Percentiles rank a stretch among this genome's conserved stretches.
phyloP scores from a whole-genome alignment of 2,329 filamentous ascomycete species.

The Apiospora malaysiana region DNA sequence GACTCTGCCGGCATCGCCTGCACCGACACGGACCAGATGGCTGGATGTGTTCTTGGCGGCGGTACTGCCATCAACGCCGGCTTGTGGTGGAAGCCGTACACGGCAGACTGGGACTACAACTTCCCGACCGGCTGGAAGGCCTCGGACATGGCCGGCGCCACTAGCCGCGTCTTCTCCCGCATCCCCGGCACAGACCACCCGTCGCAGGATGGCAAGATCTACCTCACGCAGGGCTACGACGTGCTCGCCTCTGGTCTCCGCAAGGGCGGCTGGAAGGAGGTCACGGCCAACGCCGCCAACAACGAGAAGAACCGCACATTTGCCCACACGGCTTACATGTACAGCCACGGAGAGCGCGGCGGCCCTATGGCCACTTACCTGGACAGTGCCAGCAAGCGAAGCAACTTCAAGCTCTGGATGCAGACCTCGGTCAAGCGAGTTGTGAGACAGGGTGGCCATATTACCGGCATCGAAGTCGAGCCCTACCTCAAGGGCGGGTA shows the following conservation, averaged over 20 bases:
- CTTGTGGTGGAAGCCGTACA: slow-evolving; percentile 66
- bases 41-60: slow-evolving; percentile 75
- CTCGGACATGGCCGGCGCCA: slow-evolving; percentile 63
- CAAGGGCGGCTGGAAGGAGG: slow-evolving; percentile 65
- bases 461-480: slow-evolving; percentile 72
- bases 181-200: slow-evolving; percentile 72
- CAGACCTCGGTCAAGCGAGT: slow-evolving; percentile 72
- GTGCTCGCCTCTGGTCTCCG: slow-evolving; percentile 65
- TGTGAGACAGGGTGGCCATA: slow-evolving; percentile 63
- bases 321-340: slow-evolving; percentile 70
- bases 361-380: slow-evolving; percentile 76
- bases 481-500: slow-evolving; percentile 57
- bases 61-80: slow-evolving; percentile 71
- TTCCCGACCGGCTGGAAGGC: slow-evolving; percentile 75
- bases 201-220: slow-evolving; percentile 68
- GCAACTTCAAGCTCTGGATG: slow-evolving; percentile 72
- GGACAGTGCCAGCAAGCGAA: slow-evolving; percentile 60
- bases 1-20: slow-evolving; percentile 70
- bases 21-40: slow-evolving; percentile 73
- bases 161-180: slow-evolving; percentile 66
- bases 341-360: slow-evolving; percentile 66
- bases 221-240: slow-evolving; percentile 69
- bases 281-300: slow-evolving; percentile 64
- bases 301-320: slow-evolving; percentile 69
- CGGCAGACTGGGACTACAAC: slow-evolving; percentile 71